phyloP scores from a whole-genome alignment of 768 basidiomycete genomes.

The Xerocomellus chrysenteron region DNA sequence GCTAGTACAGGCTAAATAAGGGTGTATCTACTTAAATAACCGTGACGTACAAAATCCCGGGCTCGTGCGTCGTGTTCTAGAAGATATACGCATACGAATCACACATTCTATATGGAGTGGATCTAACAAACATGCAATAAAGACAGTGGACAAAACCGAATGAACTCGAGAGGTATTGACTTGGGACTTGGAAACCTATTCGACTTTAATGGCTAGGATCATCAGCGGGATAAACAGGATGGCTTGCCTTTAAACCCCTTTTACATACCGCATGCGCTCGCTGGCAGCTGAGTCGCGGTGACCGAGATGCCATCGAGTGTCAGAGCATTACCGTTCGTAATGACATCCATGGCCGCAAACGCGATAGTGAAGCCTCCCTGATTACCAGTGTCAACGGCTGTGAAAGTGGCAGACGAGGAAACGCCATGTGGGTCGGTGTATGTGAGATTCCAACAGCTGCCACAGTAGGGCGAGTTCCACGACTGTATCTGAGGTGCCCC shows the following conservation, averaged over 20 bases:
- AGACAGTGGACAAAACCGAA: neutral
- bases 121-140: neutral
- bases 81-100: neutral
- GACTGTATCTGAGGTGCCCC: neutral
- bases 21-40: neutral
- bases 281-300: slow-evolving; percentile 18
- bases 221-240: neutral
- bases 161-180: neutral
- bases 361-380: slow-evolving; percentile 37
- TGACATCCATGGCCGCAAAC: slow-evolving; percentile 33
- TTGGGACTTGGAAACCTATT: neutral
- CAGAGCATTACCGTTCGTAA: slow-evolving; percentile 33
- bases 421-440: no score
- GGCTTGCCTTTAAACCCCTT: neutral
- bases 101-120: neutral
- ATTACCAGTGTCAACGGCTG: neutral
- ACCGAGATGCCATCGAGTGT: slow-evolving; percentile 30
- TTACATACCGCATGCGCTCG: slow-evolving; percentile 4
- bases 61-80: neutral
- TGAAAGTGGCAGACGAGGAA: no score
- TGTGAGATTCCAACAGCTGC: no score
- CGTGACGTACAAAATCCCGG: neutral
- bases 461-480: no score
- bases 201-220: neutral
- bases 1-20: no score